phyloP scores from a whole-genome alignment of 371 early-diverging fungal genomes.

The Mortierella sp. region DNA sequence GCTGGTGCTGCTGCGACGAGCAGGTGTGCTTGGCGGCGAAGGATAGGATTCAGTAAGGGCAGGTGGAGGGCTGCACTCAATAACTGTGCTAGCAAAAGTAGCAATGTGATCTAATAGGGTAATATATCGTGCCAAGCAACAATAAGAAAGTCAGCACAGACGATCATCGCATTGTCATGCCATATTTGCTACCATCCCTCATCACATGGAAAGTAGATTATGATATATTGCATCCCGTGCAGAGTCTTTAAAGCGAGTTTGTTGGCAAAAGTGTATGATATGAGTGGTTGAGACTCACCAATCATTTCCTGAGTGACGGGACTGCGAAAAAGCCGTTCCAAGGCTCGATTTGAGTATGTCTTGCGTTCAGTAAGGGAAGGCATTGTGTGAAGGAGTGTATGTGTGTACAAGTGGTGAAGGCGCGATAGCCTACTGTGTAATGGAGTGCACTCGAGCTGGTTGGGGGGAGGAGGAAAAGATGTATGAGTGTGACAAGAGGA shows the following conservation, averaged over 20 bases:
- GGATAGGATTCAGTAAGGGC: neutral
- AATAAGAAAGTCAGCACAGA: constrained; percentile 1
- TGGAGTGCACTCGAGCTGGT: neutral
- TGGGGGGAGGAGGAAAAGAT: neutral
- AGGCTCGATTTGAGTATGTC: constrained; percentile 39
- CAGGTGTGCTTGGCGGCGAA: constrained; percentile 35
- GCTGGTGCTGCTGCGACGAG: constrained; percentile 20
- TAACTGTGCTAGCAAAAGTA: constrained; percentile 60
- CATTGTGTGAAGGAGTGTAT: constrained; percentile 11
- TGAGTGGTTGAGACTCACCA: constrained; percentile 21
- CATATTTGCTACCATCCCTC: neutral
- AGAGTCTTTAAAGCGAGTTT: no score
- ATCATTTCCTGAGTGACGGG: constrained; percentile 51
- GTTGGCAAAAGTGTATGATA: no score
- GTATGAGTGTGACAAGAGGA: neutral
- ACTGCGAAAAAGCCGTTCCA: constrained; percentile 45
- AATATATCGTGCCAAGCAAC: neutral
- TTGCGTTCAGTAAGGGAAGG: constrained; percentile 41
- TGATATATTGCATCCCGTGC: no score
- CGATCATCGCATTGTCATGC: constrained; percentile 3
- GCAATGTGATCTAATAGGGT: constrained; percentile 54
- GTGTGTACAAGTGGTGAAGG: neutral
- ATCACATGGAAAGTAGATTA: neutral
- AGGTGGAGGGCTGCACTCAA: constrained; percentile 61
- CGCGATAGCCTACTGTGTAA: neutral